Percentiles rank a stretch among this genome's conserved stretches.
Evolutionary conservation across 1,139 yeast genomes (phyloP).

Genomic region (Hanseniaspora uvarum): DNA sequence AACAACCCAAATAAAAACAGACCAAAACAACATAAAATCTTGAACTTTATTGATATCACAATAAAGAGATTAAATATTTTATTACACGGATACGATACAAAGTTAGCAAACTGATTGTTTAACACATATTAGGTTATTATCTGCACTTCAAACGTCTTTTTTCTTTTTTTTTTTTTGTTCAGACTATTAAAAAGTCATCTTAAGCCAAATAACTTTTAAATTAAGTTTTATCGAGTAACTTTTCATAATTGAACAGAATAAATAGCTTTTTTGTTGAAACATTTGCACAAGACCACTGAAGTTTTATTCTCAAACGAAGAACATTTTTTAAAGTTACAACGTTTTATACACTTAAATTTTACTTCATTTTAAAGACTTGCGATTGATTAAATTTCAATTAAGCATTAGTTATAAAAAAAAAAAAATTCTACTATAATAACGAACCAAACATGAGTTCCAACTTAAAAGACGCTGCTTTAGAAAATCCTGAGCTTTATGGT

Average conservation of each 20-base stretch:
- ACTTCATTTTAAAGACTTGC: not conserved
- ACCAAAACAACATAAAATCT: too few relatives aligned
- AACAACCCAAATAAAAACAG: not conserved
- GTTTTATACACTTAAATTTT: not conserved
- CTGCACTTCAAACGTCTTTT: too few relatives aligned
- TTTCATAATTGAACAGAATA: too few relatives aligned
- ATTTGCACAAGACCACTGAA: too few relatives aligned
- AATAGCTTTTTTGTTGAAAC: too few relatives aligned
- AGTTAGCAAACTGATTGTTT: not conserved
- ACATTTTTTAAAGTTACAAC: not conserved
- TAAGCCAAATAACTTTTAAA: not conserved
- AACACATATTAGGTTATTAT: not conserved
- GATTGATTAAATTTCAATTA: not conserved
- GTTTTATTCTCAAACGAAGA: too few relatives aligned
- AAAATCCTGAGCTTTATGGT: conserved; percentile 85
- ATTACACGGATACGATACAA: not conserved
- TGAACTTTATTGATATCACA: not conserved
- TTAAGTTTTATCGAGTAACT: not conserved
- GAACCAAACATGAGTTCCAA: conserved; percentile 20
- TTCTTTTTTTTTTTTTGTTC: too few relatives aligned
- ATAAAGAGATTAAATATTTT: too few relatives aligned
- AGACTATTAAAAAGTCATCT: not conserved
- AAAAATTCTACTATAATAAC: not conserved
- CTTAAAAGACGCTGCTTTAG: conserved; percentile 33
- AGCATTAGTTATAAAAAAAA: not conserved